Conservation (phyloP, 371 early-diverging fungal genomes). For the Zychaea mexicana region DNA sequence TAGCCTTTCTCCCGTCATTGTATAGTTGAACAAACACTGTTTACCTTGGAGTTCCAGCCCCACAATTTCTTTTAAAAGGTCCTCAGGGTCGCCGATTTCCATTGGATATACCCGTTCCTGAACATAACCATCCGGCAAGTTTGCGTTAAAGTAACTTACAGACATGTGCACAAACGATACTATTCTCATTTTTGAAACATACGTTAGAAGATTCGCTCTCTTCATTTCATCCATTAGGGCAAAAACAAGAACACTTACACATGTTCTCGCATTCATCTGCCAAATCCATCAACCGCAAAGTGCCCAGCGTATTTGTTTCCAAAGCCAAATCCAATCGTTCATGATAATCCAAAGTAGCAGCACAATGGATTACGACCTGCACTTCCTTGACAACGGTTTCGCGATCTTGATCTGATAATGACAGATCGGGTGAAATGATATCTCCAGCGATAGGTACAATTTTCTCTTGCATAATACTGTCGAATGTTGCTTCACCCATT, state of each 20-base stretch:
- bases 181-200: too few species aligned
- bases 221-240: too few species aligned
- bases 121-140: slow-evolving; percentile 49
- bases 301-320: slow-evolving; percentile 66
- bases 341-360: slow-evolving; percentile 65
- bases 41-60: slow-evolving; percentile 49
- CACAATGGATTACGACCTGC: slow-evolving; percentile 63
- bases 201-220: too few species aligned
- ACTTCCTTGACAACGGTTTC: slow-evolving; percentile 49
- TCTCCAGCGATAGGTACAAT: slow-evolving; percentile 63
- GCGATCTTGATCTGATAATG: slow-evolving; percentile 50
- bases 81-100: slow-evolving; percentile 60
- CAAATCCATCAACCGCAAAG: slow-evolving; percentile 61
- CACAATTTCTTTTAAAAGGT: slow-evolving; percentile 50
- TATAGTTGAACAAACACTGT: too few species aligned
- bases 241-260: slow-evolving; percentile 24
- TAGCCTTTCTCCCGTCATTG: too few species aligned
- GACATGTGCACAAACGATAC: slow-evolving; percentile 51
- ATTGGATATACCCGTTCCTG: slow-evolving; percentile 64
- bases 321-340: slow-evolving; percentile 61
- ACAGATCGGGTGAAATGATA: slow-evolving; percentile 57
- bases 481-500: slow-evolving; percentile 41
- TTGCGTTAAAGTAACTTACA: slow-evolving; percentile 45
- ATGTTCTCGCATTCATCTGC: slow-evolving; percentile 57
- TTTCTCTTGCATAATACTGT: slow-evolving; percentile 50